phyloP scores from a whole-genome alignment of 805 yeast species.

The Kuraishia ogatae region DNA sequence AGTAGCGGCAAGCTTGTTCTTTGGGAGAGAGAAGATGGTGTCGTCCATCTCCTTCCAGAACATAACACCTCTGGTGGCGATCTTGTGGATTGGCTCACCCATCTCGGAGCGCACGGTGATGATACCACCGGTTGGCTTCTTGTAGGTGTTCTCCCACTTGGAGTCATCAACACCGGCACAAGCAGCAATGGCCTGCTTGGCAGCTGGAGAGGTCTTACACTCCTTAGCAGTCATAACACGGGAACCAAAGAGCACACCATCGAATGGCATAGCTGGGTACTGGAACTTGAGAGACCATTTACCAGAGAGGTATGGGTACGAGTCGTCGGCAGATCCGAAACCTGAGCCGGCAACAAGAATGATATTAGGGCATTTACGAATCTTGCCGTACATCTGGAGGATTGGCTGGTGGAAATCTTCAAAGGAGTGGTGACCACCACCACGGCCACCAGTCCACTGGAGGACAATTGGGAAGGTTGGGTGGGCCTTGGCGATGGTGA shows the following conservation, averaged over 20 bases:
- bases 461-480: constrained; percentile 94
- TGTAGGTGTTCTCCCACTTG: constrained; percentile 91
- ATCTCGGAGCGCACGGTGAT: constrained; percentile 95
- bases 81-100: constrained; percentile 99
- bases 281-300: constrained; percentile 82
- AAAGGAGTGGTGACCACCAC: constrained; percentile 99
- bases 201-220: constrained; percentile 88
- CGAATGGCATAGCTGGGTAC: constrained; percentile 98
- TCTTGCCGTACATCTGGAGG: constrained; percentile 89
- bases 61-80: constrained; percentile 95
- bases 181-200: constrained; percentile 83
- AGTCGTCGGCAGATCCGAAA: constrained; percentile 93
- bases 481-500: constrained; percentile 89
- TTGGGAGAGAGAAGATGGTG: constrained; percentile 85
- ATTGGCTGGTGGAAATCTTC: constrained; percentile 99
- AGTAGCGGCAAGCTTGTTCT: constrained; percentile 76
- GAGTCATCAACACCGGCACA: constrained; percentile 86
- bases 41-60: constrained; percentile 98
- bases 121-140: constrained; percentile 94
- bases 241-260: constrained; percentile 93
- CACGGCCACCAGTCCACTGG: constrained; percentile 99
- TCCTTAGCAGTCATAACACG: constrained; percentile 97
- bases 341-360: constrained; percentile 96
- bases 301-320: constrained; percentile 97
- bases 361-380: constrained; percentile 86